phyloP scores from a whole-genome alignment of 2,329 filamentous ascomycete species.

The Neocatenulostroma microsporum region DNA sequence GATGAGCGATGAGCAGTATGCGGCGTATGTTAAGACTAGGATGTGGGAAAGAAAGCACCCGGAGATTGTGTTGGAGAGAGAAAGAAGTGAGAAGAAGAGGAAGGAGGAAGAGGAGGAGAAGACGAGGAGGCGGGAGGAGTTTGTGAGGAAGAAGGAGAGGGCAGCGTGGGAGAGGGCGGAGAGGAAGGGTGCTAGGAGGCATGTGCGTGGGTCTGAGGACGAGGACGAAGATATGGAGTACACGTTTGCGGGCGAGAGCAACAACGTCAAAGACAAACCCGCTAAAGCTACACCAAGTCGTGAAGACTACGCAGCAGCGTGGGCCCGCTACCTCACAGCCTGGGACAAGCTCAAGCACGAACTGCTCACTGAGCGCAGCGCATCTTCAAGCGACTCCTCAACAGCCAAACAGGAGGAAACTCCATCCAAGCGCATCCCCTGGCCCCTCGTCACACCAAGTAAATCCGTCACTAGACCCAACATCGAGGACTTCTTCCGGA shows the following conservation, averaged over 20 bases:
- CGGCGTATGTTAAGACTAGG: slow-evolving; percentile 68
- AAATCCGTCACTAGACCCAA: slow-evolving; percentile 49
- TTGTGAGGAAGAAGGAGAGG: slow-evolving; percentile 34
- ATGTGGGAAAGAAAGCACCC: slow-evolving; percentile 97
- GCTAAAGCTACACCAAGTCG: slow-evolving; percentile 5
- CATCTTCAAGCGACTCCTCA: slow-evolving; percentile 1
- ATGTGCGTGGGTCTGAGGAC: slow-evolving; percentile 17
- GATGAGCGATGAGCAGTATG: slow-evolving; percentile 93
- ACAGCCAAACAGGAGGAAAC: slow-evolving; percentile 10
- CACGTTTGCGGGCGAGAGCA: slow-evolving; percentile 17
- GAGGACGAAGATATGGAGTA: slow-evolving; percentile 53
- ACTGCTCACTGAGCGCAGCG: slow-evolving; percentile 11
- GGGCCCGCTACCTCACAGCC: slow-evolving; percentile 21
- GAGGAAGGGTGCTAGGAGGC: slow-evolving; percentile 33
- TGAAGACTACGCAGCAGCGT: slow-evolving; percentile 22
- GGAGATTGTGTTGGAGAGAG: slow-evolving; percentile 69
- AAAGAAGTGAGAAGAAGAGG: slow-evolving; percentile 49
- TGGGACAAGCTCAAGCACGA: slow-evolving; percentile 26
- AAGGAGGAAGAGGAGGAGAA: slow-evolving; percentile 39
- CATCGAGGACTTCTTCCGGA: slow-evolving; percentile 62
- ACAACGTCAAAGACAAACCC: slow-evolving; percentile 5
- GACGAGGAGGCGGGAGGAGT: slow-evolving; percentile 29
- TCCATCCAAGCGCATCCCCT: slow-evolving; percentile 47
- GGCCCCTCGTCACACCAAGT: slow-evolving; percentile 61
- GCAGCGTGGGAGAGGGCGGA: slow-evolving; percentile 26